These are phyloP conservation scores for Daldinia grandis DNA, from an alignment of 495 filamentous ascomycete genomes.

Conservation along the genomic window DNA sequence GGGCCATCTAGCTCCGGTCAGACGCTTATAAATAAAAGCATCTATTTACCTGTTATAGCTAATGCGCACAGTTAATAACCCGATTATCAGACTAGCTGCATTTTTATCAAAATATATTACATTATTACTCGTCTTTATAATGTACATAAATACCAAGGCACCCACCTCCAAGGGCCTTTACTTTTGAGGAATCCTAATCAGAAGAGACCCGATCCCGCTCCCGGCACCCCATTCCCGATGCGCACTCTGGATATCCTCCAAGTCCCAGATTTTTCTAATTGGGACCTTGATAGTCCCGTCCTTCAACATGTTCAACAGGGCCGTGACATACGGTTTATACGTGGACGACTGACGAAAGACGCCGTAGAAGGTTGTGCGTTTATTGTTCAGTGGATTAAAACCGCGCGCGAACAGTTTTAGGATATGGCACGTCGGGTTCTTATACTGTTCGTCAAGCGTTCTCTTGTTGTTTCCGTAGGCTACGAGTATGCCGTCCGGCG, in stretches of 20 bases:
- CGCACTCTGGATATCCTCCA: slow-evolving; percentile 53
- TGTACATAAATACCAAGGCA: no score
- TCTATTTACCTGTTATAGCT: background rate
- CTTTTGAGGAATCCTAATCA: slow-evolving; percentile 45
- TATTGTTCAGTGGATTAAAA: slow-evolving; percentile 35
- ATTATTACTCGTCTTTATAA: no score
- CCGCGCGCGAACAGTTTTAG: slow-evolving; percentile 42
- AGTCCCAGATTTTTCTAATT: slow-evolving; percentile 51
- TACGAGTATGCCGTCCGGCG: slow-evolving; percentile 30
- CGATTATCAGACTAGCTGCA: no score
- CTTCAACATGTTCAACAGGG: slow-evolving; percentile 46
- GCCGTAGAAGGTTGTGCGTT: slow-evolving; percentile 49
- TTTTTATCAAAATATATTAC: no score
- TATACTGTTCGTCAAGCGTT: slow-evolving; percentile 21
- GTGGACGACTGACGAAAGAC: slow-evolving; percentile 45
- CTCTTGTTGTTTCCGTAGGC: slow-evolving; percentile 45
- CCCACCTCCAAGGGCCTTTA: background rate
- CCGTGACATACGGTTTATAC: slow-evolving; percentile 44
- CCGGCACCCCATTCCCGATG: slow-evolving; percentile 51
- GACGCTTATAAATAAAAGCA: background rate
- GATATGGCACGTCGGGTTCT: slow-evolving; percentile 27
- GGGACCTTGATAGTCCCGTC: slow-evolving; percentile 50
- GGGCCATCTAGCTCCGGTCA: background rate
- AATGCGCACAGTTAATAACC: no score
- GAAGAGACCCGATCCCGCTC: slow-evolving; percentile 47